phyloP scores from a whole-genome alignment of 2,329 filamentous ascomycete genomes.

The Didymellaceae sp. region DNA sequence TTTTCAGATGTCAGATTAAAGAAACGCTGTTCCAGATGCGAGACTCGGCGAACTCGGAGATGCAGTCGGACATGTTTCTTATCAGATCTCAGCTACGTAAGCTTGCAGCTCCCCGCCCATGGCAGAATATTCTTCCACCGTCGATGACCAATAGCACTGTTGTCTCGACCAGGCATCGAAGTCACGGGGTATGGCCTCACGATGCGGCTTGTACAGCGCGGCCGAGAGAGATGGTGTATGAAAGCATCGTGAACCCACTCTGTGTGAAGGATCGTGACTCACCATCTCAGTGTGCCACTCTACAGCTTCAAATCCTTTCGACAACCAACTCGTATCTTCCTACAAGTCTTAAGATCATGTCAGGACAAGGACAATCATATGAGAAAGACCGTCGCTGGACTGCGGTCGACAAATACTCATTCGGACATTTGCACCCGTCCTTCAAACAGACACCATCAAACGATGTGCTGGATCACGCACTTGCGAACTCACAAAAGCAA shows the following conservation, averaged over 20 bases:
- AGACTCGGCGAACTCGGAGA: slow-evolving; percentile 23
- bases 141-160: background rate
- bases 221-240: background rate
- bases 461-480: slow-evolving; percentile 35
- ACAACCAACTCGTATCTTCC: background rate
- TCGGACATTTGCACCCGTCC: slow-evolving; percentile 44
- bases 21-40: too few relatives aligned
- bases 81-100: slow-evolving; percentile 9
- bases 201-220: background rate
- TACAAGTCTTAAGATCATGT: slow-evolving; percentile 17
- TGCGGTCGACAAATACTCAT: slow-evolving; percentile 48
- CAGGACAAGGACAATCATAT: slow-evolving; percentile 25
- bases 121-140: background rate
- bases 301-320: background rate
- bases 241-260: background rate
- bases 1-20: too few relatives aligned
- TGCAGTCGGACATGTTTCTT: slow-evolving; percentile 11
- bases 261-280: background rate
- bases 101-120: background rate
- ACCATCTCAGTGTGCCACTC: background rate
- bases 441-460: slow-evolving; percentile 31
- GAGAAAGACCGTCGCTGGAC: slow-evolving; percentile 48
- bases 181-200: slow-evolving; percentile 2
- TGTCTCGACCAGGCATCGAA: slow-evolving; percentile 4
- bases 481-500: slow-evolving; percentile 25